Evolutionary conservation across 768 basidiomycete genomes (phyloP).

Genomic region (Agrocybe chaxingu): DNA sequence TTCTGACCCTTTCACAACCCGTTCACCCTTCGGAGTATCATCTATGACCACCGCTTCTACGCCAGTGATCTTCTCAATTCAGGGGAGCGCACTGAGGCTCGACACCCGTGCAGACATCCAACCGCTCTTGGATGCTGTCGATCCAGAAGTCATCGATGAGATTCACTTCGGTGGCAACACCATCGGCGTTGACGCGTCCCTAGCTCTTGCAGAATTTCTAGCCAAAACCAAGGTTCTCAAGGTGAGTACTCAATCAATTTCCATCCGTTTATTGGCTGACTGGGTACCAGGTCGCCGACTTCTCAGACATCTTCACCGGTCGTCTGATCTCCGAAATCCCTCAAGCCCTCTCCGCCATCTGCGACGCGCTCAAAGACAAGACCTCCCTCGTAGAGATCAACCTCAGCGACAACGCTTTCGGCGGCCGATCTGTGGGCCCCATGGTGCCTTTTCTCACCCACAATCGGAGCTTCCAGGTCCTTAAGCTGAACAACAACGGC

Average conservation of each 20-base stretch:
- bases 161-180: conserved; percentile 95
- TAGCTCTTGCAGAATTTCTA: conserved; percentile 79
- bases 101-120: conserved; percentile 72
- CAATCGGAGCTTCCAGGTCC: conserved; percentile 77
- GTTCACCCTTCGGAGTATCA: too few relatives aligned
- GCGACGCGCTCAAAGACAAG: conserved; percentile 80
- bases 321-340: conserved; percentile 96
- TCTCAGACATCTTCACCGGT: conserved; percentile 97
- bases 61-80: conserved; percentile 38
- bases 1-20: too few relatives aligned
- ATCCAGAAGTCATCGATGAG: conserved; percentile 72
- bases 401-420: conserved; percentile 95
- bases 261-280: neutral
- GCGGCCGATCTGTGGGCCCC: conserved; percentile 90
- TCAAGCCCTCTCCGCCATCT: conserved; percentile 80
- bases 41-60: conserved; percentile 23
- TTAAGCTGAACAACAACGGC: conserved; percentile 96
- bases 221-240: conserved; percentile 63
- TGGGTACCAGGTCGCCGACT: conserved; percentile 78
- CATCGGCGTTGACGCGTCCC: conserved; percentile 85
- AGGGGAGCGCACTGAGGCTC: conserved; percentile 77
- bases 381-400: conserved; percentile 82
- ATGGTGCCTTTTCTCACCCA: conserved; percentile 86
- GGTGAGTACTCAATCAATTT: conserved; percentile 39
- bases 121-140: conserved; percentile 63